Evolutionary conservation across 2,329 filamentous ascomycete species (phyloP), one percentile per base, ranked within the genome.

Genomic region (Phaeosphaeriaceae sp.): DNA sequence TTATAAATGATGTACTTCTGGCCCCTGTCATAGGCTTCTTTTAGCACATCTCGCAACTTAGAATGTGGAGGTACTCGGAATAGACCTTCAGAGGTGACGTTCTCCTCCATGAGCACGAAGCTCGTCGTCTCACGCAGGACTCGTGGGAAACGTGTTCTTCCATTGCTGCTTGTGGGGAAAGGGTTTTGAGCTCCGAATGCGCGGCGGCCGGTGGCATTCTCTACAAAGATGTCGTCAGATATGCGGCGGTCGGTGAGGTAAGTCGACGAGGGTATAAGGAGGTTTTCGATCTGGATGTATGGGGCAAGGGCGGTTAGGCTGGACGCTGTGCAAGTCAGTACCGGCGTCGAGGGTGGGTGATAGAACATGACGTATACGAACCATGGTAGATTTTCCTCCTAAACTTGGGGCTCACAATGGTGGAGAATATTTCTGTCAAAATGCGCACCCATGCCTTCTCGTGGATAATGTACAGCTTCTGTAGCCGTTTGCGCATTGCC

Each of bases 401-500:
- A 60, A 83, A 83, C 61, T 84, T 84, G 28, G 79, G 79, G 51
- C 79, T 82, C 16, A 82, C 80, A 42, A 84, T 79, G 20, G 80
- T 82, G 3, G 79, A 81, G 66, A 83, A 81, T 47, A 83, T 77
- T 61, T 82, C 80, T 16, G 82, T 74, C 55, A 83, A 67, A 35
- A 83, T 80, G 46, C 81, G 69, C 28, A 83, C 79, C 81, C 81
- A 84, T 20, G 77, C 80, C 47, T 80, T 76, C 60, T 83, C 81
- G 63, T 83, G 81, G 44, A 83, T 81, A 60, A 84, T 81, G 66
- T 82, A 83, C 34, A 84, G 71, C 61, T 76, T 79, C 62, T 81
- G 77, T 48, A 84, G 72, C 49, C 79, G 74, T 72, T 83, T 84
- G 50, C 81, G 75, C 64, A 80, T 79, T 4, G 80, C 81, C 51